These are phyloP conservation scores for Cinnamomum micranthum DNA, from an alignment of 164 flowering plant species.

Conservation along the genomic window DNA sequence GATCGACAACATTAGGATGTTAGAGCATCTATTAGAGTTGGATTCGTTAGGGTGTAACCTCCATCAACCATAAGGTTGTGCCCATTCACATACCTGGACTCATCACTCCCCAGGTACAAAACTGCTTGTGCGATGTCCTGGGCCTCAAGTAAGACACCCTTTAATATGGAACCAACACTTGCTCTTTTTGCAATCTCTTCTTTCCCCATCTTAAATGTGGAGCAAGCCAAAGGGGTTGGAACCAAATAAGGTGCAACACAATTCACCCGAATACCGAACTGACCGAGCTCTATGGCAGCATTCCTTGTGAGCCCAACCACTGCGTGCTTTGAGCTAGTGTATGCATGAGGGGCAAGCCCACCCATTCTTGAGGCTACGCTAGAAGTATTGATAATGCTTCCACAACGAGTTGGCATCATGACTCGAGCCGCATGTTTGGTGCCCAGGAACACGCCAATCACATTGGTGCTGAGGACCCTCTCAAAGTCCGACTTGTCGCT, in stretches of 20 bases:
- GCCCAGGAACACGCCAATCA: constrained; percentile 30
- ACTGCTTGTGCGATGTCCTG: constrained; percentile 12
- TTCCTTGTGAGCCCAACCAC: constrained; percentile 10
- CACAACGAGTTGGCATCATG: constrained; percentile 4
- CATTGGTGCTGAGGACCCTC: constrained; percentile 27
- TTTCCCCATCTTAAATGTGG: no score
- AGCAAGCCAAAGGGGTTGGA: not conserved
- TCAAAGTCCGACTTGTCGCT: constrained; percentile 30
- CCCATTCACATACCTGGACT: constrained; percentile 13
- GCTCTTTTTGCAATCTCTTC: not conserved
- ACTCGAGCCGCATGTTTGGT: constrained; percentile 14
- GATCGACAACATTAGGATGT: not conserved
- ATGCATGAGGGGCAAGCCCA: constrained; percentile 2
- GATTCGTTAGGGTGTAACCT: constrained; percentile 7
- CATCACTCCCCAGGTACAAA: constrained; percentile 12
- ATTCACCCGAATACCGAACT: constrained; percentile 14
- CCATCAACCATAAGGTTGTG: constrained; percentile 15
- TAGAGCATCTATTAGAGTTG: not conserved
- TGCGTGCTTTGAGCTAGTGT: constrained; percentile 6
- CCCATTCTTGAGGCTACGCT: constrained; percentile 1
- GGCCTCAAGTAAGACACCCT: not conserved
- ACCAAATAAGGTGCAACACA: not conserved
- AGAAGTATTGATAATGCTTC: constrained; percentile 7
- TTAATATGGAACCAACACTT: not conserved
- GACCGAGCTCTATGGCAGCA: constrained; percentile 8